Percentiles rank a stretch among this genome's conserved stretches.
Evolutionary conservation across 1,284 basidiomycete genomes (phyloP).

Genomic region (Somion occarium): DNA sequence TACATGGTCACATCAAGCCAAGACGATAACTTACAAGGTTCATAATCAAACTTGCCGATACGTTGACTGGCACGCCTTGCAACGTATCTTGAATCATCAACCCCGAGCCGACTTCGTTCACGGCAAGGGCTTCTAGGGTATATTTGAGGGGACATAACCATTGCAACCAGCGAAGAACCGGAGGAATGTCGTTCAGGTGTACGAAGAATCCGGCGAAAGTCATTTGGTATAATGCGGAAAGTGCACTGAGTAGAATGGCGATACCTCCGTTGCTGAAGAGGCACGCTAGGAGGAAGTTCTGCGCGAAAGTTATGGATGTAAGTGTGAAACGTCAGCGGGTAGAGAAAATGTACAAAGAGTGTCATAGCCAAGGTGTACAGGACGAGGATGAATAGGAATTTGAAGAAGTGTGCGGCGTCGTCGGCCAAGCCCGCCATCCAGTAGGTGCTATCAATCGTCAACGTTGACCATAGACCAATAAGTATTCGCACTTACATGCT

Average conservation of each 20-base stretch:
- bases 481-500: constrained; percentile 60
- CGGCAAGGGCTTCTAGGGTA: constrained; percentile 75
- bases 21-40: constrained; percentile 47
- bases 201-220: constrained; percentile 86
- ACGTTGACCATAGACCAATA: not conserved
- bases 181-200: constrained; percentile 74
- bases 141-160: constrained; percentile 76
- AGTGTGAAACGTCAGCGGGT: constrained; percentile 3
- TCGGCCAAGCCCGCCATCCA: constrained; percentile 88
- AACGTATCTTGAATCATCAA: constrained; percentile 78
- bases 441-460: constrained; percentile 79
- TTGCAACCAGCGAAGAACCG: constrained; percentile 83
- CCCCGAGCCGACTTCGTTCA: constrained; percentile 86
- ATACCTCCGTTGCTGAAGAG: constrained; percentile 81
- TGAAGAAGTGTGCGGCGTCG: constrained; percentile 33
- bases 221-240: constrained; percentile 78
- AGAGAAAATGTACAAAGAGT: constrained; percentile 57
- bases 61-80: constrained; percentile 74
- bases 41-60: constrained; percentile 83
- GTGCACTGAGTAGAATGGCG: constrained; percentile 78
- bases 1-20: not conserved
- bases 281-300: constrained; percentile 87
- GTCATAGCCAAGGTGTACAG: constrained; percentile 77
- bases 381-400: constrained; percentile 33
- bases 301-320: not conserved